Percentiles rank a stretch among this genome's conserved stretches.
These are phyloP conservation scores for Trichoderma asperellum DNA, from an alignment of 2,329 filamentous ascomycete species.

Conservation along the genomic window DNA sequence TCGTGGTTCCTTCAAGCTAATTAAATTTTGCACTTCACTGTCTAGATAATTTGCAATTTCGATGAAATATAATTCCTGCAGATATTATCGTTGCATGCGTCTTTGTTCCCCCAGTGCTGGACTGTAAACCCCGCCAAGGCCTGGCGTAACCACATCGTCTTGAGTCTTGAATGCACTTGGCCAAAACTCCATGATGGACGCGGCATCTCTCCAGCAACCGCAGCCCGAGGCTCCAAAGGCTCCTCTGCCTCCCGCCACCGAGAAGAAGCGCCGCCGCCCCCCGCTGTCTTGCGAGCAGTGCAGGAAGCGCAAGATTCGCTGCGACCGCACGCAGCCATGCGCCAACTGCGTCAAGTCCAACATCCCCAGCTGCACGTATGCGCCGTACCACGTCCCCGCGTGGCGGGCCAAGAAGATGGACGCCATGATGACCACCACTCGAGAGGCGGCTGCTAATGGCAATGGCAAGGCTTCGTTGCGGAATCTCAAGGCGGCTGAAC, in stretches of 20 bases:
- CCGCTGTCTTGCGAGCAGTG: constrained; percentile 60
- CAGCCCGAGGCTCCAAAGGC: not conserved
- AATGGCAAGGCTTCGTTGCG: constrained; percentile 3
- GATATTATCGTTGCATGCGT: not conserved
- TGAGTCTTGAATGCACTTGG: not conserved
- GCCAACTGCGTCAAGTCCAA: constrained; percentile 62
- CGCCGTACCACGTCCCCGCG: constrained; percentile 42
- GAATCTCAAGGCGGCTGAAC: constrained; percentile 11
- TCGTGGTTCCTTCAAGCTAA: not conserved
- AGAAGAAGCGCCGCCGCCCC: constrained; percentile 47
- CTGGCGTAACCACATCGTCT: not conserved
- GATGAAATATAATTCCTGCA: not conserved
- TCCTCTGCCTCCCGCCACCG: not conserved
- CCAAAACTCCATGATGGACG: constrained; percentile 1
- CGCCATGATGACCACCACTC: not conserved
- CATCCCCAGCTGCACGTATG: constrained; percentile 59
- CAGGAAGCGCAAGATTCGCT: constrained; percentile 63
- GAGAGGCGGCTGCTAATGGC: not conserved
- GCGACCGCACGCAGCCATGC: constrained; percentile 63
- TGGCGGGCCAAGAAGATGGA: constrained; percentile 34
- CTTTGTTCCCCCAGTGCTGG: not conserved
- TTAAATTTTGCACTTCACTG: not conserved
- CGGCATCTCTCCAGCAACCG: not conserved
- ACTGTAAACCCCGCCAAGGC: not conserved
- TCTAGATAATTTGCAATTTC: not conserved